Evolutionary conservation across 768 basidiomycete species (phyloP).

Genomic region (Suillus paluster): DNA sequence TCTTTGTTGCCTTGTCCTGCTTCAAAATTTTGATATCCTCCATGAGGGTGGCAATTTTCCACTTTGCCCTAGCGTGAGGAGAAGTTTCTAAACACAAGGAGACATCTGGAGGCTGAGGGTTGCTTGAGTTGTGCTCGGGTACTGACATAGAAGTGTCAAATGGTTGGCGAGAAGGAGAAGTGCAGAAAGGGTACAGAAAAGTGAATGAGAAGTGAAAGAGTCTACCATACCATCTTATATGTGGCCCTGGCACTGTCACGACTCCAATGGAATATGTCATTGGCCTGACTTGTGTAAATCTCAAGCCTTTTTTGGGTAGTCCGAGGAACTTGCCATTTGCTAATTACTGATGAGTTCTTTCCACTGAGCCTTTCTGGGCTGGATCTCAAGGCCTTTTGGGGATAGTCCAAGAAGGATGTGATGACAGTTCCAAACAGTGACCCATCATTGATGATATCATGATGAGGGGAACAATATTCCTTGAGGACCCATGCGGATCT

Average conservation of each 20-base stretch:
- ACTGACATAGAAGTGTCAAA: neutral
- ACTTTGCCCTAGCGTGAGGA: no score
- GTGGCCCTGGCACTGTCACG: no score
- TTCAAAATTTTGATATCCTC: no score
- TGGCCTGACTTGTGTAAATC: neutral
- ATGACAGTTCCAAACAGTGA: no score
- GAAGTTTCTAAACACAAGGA: neutral
- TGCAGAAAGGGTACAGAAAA: neutral
- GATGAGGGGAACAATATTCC: no score
- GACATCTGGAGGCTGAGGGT: neutral
- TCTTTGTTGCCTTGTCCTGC: neutral
- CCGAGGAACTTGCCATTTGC: neutral
- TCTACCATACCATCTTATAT: neutral
- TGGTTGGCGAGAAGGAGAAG: neutral
- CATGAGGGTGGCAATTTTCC: no score
- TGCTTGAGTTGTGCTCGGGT: neutral
- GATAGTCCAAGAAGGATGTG: neutral
- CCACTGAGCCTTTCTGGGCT: neutral
- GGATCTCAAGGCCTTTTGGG: neutral
- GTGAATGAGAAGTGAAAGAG: neutral
- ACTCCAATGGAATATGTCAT: neutral
- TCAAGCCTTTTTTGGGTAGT: neutral
- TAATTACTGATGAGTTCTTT: neutral
- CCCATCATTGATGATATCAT: no score
- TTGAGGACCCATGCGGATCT: no score